A percentile compares a stretch with the other conserved stretches of the same genome.
Conservation (phyloP, 2,329 filamentous ascomycete species). For the Magnaporthales sp. region DNA sequence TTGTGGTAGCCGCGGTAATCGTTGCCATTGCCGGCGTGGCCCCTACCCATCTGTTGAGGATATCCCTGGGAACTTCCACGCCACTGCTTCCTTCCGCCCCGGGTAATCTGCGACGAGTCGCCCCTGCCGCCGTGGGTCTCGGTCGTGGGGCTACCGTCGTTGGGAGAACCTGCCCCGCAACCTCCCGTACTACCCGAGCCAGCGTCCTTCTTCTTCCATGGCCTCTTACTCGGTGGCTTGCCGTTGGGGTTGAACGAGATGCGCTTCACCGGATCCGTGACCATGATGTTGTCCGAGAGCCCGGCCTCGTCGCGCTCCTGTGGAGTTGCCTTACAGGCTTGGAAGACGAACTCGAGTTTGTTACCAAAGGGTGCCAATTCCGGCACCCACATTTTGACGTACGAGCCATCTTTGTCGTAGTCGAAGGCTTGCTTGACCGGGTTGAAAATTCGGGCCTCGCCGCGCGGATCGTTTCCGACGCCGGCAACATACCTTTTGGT, state of each 20-base stretch:
- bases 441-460: slow-evolving; percentile 68
- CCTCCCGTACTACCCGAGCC: neutral
- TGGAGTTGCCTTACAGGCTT: slow-evolving; percentile 55
- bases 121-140: neutral
- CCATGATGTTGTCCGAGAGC: slow-evolving; percentile 52
- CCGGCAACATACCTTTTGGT: slow-evolving; percentile 55
- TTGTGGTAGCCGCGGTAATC: neutral
- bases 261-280: slow-evolving; percentile 54
- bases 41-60: neutral
- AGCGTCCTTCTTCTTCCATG: neutral
- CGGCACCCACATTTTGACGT: slow-evolving; percentile 64
- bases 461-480: slow-evolving; percentile 70
- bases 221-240: slow-evolving; percentile 26
- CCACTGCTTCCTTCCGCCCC: neutral
- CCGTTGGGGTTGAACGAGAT: slow-evolving; percentile 55
- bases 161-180: neutral
- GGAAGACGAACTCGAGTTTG: slow-evolving; percentile 51
- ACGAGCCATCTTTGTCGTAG: slow-evolving; percentile 62
- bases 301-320: slow-evolving; percentile 49
- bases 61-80: neutral
- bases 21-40: neutral
- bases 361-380: slow-evolving; percentile 50
- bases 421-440: slow-evolving; percentile 73
- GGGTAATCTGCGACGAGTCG: neutral
- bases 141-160: slow-evolving; percentile 10